phyloP scores from a whole-genome alignment of 2,329 filamentous ascomycete species.

The Bretziella fagacearum region DNA sequence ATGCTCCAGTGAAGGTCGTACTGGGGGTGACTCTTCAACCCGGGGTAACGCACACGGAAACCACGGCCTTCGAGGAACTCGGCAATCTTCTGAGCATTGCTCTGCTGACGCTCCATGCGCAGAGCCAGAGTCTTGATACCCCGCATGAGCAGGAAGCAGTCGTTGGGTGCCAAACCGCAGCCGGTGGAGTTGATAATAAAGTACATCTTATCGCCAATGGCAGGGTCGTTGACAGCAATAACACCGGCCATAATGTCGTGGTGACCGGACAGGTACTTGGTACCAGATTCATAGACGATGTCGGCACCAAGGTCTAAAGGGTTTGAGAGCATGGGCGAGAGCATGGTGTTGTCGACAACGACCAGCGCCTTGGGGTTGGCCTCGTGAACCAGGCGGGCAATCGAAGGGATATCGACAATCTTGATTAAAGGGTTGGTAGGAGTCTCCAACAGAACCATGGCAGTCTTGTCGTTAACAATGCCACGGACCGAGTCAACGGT shows the following conservation, averaged over 20 bases:
- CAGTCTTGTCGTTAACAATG: constrained; percentile 61
- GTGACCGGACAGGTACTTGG: constrained; percentile 93
- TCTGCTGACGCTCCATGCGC: constrained; percentile 96
- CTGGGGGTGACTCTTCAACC: constrained; percentile 85
- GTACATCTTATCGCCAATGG: constrained; percentile 75
- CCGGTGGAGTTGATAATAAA: constrained; percentile 96
- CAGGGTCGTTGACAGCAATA: constrained; percentile 70
- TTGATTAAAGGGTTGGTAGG: constrained; percentile 98
- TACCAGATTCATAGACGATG: constrained; percentile 93
- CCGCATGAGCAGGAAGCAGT: constrained; percentile 87
- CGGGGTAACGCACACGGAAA: constrained; percentile 90
- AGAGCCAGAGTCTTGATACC: constrained; percentile 94
- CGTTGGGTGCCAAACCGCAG: constrained; percentile 84
- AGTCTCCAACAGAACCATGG: constrained; percentile 90
- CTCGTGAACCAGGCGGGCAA: constrained; percentile 60
- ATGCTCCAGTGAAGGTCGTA: constrained; percentile 94
- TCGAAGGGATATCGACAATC: constrained; percentile 76
- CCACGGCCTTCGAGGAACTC: constrained; percentile 80
- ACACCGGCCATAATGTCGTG: constrained; percentile 99
- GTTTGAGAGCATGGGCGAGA: constrained; percentile 85
- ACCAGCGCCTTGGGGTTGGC: constrained; percentile 66
- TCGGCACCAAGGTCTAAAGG: constrained; percentile 89
- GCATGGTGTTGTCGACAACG: constrained; percentile 96
- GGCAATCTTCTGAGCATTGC: constrained; percentile 79
- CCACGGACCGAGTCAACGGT: constrained; percentile 50